Conservation (phyloP, 2,329 filamentous ascomycete genomes). For the Amylocarpus encephaloides region DNA sequence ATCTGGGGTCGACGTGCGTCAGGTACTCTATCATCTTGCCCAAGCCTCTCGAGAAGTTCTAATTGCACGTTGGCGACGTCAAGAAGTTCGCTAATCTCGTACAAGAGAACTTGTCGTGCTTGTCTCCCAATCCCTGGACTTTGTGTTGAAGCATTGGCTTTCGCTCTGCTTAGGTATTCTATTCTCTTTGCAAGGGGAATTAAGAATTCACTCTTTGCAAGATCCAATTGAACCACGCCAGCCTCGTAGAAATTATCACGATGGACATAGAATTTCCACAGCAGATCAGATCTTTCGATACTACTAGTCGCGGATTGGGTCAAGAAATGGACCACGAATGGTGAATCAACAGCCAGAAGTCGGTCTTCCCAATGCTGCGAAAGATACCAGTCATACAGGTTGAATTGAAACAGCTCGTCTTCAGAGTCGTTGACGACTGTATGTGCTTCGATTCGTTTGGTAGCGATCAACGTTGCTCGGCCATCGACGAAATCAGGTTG, state of each 20-base stretch:
- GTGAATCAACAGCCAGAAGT: slow-evolving; percentile 75
- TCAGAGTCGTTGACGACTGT: slow-evolving; percentile 79
- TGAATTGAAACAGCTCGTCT: slow-evolving; percentile 92
- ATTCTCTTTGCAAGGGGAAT: slow-evolving; percentile 81
- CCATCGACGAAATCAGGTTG: slow-evolving; percentile 74
- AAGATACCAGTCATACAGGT: slow-evolving; percentile 98
- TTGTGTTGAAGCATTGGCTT: slow-evolving; percentile 83
- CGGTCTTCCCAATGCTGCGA: slow-evolving; percentile 76
- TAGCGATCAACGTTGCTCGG: slow-evolving; percentile 66
- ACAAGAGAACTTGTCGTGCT: slow-evolving; percentile 75
- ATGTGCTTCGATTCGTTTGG: slow-evolving; percentile 82
- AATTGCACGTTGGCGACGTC: slow-evolving; percentile 95
- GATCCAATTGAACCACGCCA: slow-evolving; percentile 74
- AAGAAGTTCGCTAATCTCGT: slow-evolving; percentile 77
- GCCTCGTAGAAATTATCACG: slow-evolving; percentile 79
- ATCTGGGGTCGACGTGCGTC: slow-evolving; percentile 59
- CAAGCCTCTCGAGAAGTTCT: slow-evolving; percentile 75
- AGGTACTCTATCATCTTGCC: slow-evolving; percentile 63
- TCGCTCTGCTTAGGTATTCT: slow-evolving; percentile 81
- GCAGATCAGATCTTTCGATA: slow-evolving; percentile 74
- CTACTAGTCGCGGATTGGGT: slow-evolving; percentile 67
- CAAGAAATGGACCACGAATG: slow-evolving; percentile 81
- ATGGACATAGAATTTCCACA: slow-evolving; percentile 89
- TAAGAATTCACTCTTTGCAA: slow-evolving; percentile 76
- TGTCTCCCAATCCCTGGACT: slow-evolving; percentile 71